These are phyloP conservation scores for Yamadazyma songkhlaensis DNA, from an alignment of 1,139 yeast species.

Conservation along the genomic window DNA sequence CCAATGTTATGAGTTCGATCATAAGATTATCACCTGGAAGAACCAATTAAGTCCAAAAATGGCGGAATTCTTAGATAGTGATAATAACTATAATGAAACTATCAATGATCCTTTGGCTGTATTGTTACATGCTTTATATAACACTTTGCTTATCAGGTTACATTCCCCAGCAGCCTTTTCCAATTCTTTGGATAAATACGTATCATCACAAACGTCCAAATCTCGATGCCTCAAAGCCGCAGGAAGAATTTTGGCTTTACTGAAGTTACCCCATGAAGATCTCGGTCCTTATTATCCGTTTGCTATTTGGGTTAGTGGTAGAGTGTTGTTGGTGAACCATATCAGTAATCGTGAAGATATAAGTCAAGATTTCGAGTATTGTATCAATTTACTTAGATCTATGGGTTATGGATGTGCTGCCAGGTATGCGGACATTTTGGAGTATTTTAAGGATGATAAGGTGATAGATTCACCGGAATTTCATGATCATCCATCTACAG, in stretches of 20 bases:
- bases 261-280: constrained; percentile 9
- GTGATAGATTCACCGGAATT: constrained; percentile 6
- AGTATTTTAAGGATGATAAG: constrained; percentile 16
- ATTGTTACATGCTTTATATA: constrained; percentile 13
- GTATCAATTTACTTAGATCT: constrained; percentile 11
- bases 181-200: constrained; percentile 12
- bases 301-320: constrained; percentile 18
- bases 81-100: background rate
- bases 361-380: constrained; percentile 13
- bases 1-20: constrained; percentile 15
- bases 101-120: background rate
- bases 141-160: constrained; percentile 15
- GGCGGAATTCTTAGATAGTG: constrained; percentile 10
- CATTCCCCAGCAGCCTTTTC: constrained; percentile 18
- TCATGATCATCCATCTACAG: constrained; percentile 6
- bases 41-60: constrained; percentile 9
- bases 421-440: constrained; percentile 17
- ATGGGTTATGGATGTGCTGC: constrained; percentile 15
- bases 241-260: constrained; percentile 9
- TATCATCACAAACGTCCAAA: constrained; percentile 14
- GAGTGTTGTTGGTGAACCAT: constrained; percentile 16
- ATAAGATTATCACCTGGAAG: constrained; percentile 12
- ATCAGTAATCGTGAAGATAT: constrained; percentile 12
- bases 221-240: constrained; percentile 13
- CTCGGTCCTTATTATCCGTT: constrained; percentile 20